These are phyloP conservation scores for Protomyces pachydermus DNA, from an alignment of 1,139 yeast species.

Conservation along the genomic window DNA sequence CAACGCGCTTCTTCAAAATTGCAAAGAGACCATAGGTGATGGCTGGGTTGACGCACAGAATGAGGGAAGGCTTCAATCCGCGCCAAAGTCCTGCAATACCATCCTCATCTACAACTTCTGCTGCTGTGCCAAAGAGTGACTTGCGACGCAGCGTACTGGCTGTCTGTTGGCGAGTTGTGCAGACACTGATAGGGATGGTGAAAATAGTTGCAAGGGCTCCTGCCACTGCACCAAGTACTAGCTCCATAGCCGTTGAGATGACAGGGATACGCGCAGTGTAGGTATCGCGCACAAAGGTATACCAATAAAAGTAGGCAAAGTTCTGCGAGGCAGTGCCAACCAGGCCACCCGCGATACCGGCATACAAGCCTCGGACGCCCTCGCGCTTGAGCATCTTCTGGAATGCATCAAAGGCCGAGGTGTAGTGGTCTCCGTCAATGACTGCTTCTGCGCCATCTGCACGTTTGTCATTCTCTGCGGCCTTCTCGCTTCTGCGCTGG, in stretches of 20 bases:
- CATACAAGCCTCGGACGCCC: slow-evolving; percentile 59
- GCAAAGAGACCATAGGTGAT: slow-evolving; percentile 83
- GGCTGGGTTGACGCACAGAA: slow-evolving; percentile 76
- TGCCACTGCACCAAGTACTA: slow-evolving; percentile 74
- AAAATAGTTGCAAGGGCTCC: slow-evolving; percentile 80
- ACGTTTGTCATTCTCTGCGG: slow-evolving; percentile 26
- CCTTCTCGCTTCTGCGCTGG: slow-evolving; percentile 30
- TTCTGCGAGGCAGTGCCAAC: slow-evolving; percentile 74
- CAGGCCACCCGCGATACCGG: slow-evolving; percentile 65
- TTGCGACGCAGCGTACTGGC: slow-evolving; percentile 36
- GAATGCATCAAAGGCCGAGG: slow-evolving; percentile 11
- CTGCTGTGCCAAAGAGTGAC: slow-evolving; percentile 44
- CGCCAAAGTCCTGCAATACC: slow-evolving; percentile 75
- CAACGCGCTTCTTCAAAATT: slow-evolving; percentile 56
- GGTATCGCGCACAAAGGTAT: slow-evolving; percentile 49
- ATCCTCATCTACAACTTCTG: slow-evolving; percentile 58
- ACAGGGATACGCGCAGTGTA: slow-evolving; percentile 42
- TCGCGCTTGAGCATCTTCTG: slow-evolving; percentile 21
- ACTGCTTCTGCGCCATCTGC: slow-evolving; percentile 29
- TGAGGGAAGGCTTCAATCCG: slow-evolving; percentile 75
- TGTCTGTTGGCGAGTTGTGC: slow-evolving; percentile 81
- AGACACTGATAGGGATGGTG: slow-evolving; percentile 76
- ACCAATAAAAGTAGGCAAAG: slow-evolving; percentile 64
- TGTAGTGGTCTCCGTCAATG: slow-evolving; percentile 29
- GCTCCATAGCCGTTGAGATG: slow-evolving; percentile 54